A percentile compares a stretch with the other conserved stretches of the same genome.
Evolutionary conservation across 495 filamentous ascomycete species (phyloP).

Genomic region (Oleoguttula mirabilis): DNA sequence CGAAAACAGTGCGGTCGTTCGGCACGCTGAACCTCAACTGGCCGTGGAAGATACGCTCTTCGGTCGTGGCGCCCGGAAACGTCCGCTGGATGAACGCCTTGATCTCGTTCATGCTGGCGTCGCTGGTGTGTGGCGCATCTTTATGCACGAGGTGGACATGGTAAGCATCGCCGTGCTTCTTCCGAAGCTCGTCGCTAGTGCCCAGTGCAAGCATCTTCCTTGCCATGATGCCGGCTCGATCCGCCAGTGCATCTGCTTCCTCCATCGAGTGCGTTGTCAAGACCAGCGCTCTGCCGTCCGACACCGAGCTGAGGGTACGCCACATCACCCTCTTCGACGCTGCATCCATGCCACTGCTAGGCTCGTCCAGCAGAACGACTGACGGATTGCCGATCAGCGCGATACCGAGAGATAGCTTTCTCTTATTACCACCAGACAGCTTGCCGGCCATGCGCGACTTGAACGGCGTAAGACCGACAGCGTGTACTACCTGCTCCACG

Average conservation of each 20-base stretch:
- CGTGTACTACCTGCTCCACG: conserved; percentile 33
- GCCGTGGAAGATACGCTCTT: conserved; percentile 66
- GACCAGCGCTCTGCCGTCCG: conserved; percentile 44
- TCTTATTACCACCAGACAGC: conserved; percentile 61
- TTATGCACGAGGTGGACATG: conserved; percentile 63
- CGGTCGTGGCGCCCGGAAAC: conserved; percentile 49
- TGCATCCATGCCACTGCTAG: conserved; percentile 57
- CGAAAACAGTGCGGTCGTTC: conserved; percentile 11
- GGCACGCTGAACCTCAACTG: conserved; percentile 71
- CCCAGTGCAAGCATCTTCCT: conserved; percentile 59
- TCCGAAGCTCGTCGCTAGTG: conserved; percentile 45
- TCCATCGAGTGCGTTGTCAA: conserved; percentile 64
- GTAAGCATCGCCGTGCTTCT: conserved; percentile 47
- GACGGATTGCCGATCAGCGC: conserved; percentile 65
- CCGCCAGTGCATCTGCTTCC: conserved; percentile 62
- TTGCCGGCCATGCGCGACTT: conserved; percentile 48
- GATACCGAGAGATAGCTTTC: conserved; percentile 62
- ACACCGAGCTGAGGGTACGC: conserved; percentile 49
- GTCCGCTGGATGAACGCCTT: conserved; percentile 46
- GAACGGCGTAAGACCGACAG: conserved; percentile 40
- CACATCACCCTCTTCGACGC: conserved; percentile 67
- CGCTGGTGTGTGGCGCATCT: conserved; percentile 55
- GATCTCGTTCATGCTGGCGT: conserved; percentile 51
- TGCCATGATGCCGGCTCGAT: conserved; percentile 60
- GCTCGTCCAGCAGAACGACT: conserved; percentile 62